Conservation (phyloP, 2,329 filamentous ascomycete genomes). For the Trichoderma hamatum region DNA sequence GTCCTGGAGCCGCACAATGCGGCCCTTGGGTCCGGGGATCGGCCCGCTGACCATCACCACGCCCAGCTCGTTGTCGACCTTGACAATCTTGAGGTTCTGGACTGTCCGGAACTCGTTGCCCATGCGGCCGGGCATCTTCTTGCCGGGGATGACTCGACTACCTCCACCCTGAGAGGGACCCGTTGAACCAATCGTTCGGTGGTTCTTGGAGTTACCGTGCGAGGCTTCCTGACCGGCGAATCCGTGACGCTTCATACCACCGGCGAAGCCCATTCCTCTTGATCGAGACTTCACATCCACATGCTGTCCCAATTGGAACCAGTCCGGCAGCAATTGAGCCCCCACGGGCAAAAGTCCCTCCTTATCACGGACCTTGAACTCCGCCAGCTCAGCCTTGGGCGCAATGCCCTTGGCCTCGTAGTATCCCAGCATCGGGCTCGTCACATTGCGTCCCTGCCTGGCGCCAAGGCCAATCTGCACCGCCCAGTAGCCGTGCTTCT, state of each 20-base stretch:
- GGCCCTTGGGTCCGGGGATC: slow-evolving; percentile 86
- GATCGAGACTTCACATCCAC: slow-evolving; percentile 81
- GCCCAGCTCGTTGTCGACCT: slow-evolving; percentile 84
- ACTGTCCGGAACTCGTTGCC: slow-evolving; percentile 85
- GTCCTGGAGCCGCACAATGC: slow-evolving; percentile 83
- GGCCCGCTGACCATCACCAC: slow-evolving; percentile 85
- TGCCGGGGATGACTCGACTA: slow-evolving; percentile 89
- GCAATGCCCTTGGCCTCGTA: slow-evolving; percentile 80
- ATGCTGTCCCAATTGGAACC: slow-evolving; percentile 89
- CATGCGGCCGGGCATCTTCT: slow-evolving; percentile 98
- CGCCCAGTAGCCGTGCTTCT: slow-evolving; percentile 87
- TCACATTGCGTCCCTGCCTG: slow-evolving; percentile 73
- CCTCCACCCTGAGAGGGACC: slow-evolving; percentile 91
- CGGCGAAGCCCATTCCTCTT: slow-evolving; percentile 90
- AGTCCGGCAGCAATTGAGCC: slow-evolving; percentile 75
- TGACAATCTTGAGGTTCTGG: slow-evolving; percentile 87
- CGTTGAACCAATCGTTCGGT: slow-evolving; percentile 87
- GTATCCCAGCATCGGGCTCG: slow-evolving; percentile 83
- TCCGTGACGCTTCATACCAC: slow-evolving; percentile 96
- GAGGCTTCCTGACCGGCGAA: slow-evolving; percentile 86
- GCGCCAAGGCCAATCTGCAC: slow-evolving; percentile 85
- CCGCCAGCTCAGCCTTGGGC: slow-evolving; percentile 80
- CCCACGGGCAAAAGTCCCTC: slow-evolving; percentile 77
- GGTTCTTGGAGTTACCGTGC: slow-evolving; percentile 94
- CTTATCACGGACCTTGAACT: slow-evolving; percentile 81